Conservation (phyloP, 2,329 filamentous ascomycete genomes). For the Pseudocercospora crystallina region DNA sequence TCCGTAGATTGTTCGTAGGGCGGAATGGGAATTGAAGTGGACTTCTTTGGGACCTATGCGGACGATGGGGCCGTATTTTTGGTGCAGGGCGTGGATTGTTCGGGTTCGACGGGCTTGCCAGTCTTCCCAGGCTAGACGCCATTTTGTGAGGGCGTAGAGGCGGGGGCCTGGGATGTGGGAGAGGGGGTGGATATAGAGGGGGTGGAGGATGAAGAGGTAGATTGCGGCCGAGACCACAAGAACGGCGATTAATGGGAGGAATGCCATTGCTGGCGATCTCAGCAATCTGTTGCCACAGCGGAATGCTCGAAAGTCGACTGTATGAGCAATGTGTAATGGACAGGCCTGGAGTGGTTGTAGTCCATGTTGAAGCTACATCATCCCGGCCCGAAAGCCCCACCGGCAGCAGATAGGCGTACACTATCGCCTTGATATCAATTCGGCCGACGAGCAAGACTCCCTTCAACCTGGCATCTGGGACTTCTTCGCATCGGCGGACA, state of each 20-base stretch:
- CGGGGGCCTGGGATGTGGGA: slow-evolving; percentile 41
- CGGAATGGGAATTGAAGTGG: slow-evolving; percentile 45
- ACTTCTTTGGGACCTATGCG: slow-evolving; percentile 51
- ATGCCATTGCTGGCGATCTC: background rate
- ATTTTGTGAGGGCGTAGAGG: slow-evolving; percentile 44
- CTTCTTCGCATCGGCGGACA: too few relatives aligned
- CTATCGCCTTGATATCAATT: too few relatives aligned
- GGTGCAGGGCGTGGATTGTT: slow-evolving; percentile 45
- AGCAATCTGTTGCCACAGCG: too few relatives aligned
- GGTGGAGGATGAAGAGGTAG: slow-evolving; percentile 14
- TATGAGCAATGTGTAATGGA: too few relatives aligned
- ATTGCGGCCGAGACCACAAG: background rate
- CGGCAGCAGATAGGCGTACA: too few relatives aligned
- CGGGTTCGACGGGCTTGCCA: slow-evolving; percentile 46
- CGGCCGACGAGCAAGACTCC: too few relatives aligned
- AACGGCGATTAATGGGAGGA: background rate
- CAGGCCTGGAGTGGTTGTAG: too few relatives aligned
- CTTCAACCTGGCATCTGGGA: too few relatives aligned
- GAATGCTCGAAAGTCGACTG: too few relatives aligned
- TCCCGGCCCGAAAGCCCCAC: too few relatives aligned
- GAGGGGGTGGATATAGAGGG: slow-evolving; percentile 16
- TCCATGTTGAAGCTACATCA: too few relatives aligned
- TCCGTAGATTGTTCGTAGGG: slow-evolving; percentile 56
- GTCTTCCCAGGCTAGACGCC: slow-evolving; percentile 49
- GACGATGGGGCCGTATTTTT: slow-evolving; percentile 48